A percentile compares a stretch with the other conserved stretches of the same genome.
Evolutionary conservation across 176 grass and related monocot genomes (phyloP).

Genomic region (Zoysia pacifica): DNA sequence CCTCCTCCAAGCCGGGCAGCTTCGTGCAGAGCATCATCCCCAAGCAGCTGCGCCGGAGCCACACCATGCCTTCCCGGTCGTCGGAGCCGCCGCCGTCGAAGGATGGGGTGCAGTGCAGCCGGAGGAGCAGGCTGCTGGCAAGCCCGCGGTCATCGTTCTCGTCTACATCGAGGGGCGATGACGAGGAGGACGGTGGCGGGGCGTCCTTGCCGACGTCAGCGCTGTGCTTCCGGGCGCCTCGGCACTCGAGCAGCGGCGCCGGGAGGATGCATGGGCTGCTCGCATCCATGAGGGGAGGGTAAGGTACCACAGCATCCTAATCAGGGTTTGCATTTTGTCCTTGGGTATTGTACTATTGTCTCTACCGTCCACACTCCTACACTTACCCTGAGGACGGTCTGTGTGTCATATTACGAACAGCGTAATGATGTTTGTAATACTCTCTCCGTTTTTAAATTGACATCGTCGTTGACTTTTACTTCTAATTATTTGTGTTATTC

Average conservation of each 20-base stretch:
- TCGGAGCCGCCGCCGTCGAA: slow-evolving; percentile 7
- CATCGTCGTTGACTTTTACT: too few relatives aligned
- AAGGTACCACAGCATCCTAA: slow-evolving; percentile 21
- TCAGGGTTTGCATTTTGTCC: not conserved
- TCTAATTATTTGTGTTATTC: too few relatives aligned
- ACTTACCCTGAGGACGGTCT: not conserved
- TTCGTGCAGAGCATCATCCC: slow-evolving; percentile 58
- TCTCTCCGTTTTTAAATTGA: not conserved
- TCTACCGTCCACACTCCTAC: not conserved
- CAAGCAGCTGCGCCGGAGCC: slow-evolving; percentile 46
- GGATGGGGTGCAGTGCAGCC: slow-evolving; percentile 12
- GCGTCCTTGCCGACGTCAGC: slow-evolving; percentile 28
- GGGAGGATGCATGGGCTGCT: slow-evolving; percentile 38
- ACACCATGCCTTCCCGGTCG: slow-evolving; percentile 42
- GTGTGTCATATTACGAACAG: slow-evolving; percentile 1
- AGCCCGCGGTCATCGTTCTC: slow-evolving; percentile 57
- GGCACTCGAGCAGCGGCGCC: slow-evolving; percentile 23
- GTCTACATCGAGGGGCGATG: slow-evolving; percentile 45
- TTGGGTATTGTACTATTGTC: not conserved
- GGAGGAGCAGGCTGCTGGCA: slow-evolving; percentile 22
- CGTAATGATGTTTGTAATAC: slow-evolving; percentile 6
- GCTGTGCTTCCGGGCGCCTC: slow-evolving; percentile 33
- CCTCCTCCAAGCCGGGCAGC: slow-evolving; percentile 36
- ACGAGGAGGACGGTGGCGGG: slow-evolving; percentile 23
- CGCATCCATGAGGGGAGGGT: slow-evolving; percentile 36